These are phyloP conservation scores for Camellia japonica DNA, from an alignment of 148 eudicot genomes.

Conservation along the genomic window DNA sequence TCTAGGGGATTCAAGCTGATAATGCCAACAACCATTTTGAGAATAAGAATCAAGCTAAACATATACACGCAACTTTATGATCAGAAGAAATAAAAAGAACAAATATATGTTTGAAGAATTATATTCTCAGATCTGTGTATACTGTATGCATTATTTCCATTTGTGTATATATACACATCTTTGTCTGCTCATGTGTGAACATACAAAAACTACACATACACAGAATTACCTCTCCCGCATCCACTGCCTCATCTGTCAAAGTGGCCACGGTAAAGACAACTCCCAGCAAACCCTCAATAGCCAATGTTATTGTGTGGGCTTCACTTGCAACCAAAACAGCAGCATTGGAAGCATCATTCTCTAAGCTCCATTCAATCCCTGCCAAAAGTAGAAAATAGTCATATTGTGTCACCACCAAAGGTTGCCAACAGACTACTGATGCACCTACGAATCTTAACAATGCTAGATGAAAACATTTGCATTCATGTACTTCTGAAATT, in stretches of 20 bases:
- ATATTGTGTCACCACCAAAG: constrained; percentile 1
- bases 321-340: constrained; percentile 99
- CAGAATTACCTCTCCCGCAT: constrained; percentile 80
- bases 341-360: constrained; percentile 93
- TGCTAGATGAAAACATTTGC: not conserved
- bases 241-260: constrained; percentile 98
- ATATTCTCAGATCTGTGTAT: not conserved
- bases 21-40: constrained; percentile 20
- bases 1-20: constrained; percentile 96
- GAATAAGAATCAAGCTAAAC: not conserved
- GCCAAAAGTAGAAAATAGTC: constrained; percentile 15
- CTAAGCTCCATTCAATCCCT: constrained; percentile 99
- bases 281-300: constrained; percentile 94
- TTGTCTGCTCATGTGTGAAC: not conserved
- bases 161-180: not conserved
- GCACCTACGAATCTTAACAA: not conserved
- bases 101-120: not conserved
- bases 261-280: constrained; percentile 99
- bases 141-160: not conserved
- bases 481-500: not conserved
- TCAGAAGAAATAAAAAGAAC: constrained; percentile 4
- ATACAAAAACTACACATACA: not conserved
- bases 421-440: not conserved
- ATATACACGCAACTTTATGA: not conserved
- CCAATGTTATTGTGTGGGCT: constrained; percentile 96